Base-by-base conservation (phyloP, 805 yeast species). In the Saturnispora diversa region DNA sequence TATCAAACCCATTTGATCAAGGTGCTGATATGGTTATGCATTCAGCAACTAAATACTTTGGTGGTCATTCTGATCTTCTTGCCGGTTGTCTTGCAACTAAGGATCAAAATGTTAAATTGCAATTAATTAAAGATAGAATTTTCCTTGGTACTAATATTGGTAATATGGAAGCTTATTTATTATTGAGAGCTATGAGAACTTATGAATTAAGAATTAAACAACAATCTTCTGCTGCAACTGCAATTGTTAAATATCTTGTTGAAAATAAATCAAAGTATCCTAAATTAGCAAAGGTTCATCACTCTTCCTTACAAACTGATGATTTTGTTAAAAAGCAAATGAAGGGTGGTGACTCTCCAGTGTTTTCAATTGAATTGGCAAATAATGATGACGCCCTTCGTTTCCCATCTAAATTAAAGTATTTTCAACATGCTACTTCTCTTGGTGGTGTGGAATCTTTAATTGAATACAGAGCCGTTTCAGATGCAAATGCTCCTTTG, bases 1-100 rank as follows among this genome's bases (percentile, higher is more conserved):
- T 87, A 43, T 82, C 77, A 51, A 74, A 85, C 45, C 90, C 94
- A 5, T 85, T 86, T 62, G 69, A 69, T 29, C 80, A 74, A 52
- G 95, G 90, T 35, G 95, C 82, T 23, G 97, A 90, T 59, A 63
- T 86, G 49, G 77, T 90, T n/a, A 66, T 90, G 74, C 96, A 88
- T 59, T 85, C 96, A 1, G 95, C 87, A 1, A 88, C 96, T 1
- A 88, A 88, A 58, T 90, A 81, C 62, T 81, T 86, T 54, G 96
- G 95, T 29, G 97, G 97, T n/a, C 96, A 88, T 61, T 84, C 94
- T 6, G 97, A 88, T 58, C 64, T 87, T 31, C 65, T 88, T 37
- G 87, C 95, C 5, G 97, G 97, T 25, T 66, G 81, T 10, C 61
- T 87, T 15, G 75, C 79, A 15, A 77, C 83, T n/a, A 78, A 80